These are phyloP conservation scores for Colletotrichum spaethianum DNA, from an alignment of 2,329 filamentous ascomycete genomes.

Conservation along the genomic window DNA sequence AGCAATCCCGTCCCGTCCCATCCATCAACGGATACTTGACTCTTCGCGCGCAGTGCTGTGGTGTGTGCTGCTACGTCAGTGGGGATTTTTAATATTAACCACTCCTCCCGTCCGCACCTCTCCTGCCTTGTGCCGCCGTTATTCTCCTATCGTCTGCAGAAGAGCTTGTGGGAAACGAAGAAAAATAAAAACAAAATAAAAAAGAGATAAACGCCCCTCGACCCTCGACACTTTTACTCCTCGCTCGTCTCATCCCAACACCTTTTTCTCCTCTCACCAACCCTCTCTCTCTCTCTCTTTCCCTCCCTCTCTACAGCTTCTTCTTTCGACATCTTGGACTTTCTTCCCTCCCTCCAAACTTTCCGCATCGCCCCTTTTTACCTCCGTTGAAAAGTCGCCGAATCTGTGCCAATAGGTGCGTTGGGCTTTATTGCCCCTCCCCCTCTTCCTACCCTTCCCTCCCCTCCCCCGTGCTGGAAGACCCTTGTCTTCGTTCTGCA, in stretches of 20 bases:
- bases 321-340: background rate
- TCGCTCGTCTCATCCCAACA: conserved; percentile 16
- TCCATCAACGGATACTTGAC: conserved; percentile 18
- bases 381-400: conserved; percentile 4
- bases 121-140: conserved; percentile 11
- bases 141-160: conserved; percentile 28
- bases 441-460: conserved; percentile 20
- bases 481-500: conserved; percentile 33
- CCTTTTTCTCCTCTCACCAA: conserved; percentile 2
- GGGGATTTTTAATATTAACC: conserved; percentile 43
- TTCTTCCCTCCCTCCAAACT: background rate
- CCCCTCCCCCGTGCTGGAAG: conserved; percentile 14
- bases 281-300: background rate
- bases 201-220: conserved; percentile 39
- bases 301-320: background rate
- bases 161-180: conserved; percentile 36
- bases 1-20: conserved; percentile 3
- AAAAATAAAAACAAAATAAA: conserved; percentile 21
- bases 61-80: conserved; percentile 41
- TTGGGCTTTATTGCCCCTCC: conserved; percentile 26
- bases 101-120: conserved; percentile 17
- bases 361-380: background rate
- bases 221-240: conserved; percentile 14
- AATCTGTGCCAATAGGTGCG: conserved; percentile 29
- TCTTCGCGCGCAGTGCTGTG: conserved; percentile 10